Conservation (phyloP, 345 rosid species). For the Brassica carinata region DNA sequence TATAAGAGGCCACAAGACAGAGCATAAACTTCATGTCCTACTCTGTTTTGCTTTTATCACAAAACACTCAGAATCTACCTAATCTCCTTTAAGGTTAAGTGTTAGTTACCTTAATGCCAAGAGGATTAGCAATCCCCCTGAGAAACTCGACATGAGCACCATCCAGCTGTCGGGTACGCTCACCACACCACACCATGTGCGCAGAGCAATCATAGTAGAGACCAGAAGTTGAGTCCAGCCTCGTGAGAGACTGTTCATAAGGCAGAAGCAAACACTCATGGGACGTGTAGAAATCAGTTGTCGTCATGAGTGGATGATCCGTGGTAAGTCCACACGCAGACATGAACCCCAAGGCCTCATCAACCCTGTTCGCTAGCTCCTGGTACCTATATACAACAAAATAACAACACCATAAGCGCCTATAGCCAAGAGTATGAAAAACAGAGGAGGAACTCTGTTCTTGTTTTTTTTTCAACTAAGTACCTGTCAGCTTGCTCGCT, state of each 20-base stretch:
- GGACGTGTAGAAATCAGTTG: constrained; percentile 71
- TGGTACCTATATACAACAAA: constrained; percentile 46
- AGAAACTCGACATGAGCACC: constrained; percentile 67
- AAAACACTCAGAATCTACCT: neutral
- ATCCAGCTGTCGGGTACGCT: constrained; percentile 64
- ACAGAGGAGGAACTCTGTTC: neutral
- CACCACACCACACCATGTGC: constrained; percentile 71
- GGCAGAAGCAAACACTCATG: constrained; percentile 69
- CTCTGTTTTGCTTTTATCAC: neutral
- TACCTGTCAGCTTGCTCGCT: constrained; percentile 67
- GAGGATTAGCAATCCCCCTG: constrained; percentile 63
- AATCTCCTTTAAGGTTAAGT: neutral
- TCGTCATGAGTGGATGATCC: constrained; percentile 61
- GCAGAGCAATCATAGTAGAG: constrained; percentile 35
- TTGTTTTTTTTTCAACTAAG: neutral
- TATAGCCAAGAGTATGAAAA: constrained; percentile 1
- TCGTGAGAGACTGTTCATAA: constrained; percentile 61
- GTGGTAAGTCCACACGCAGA: constrained; percentile 60
- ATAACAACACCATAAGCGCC: neutral
- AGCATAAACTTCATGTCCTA: constrained; percentile 1
- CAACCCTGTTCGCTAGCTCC: constrained; percentile 57
- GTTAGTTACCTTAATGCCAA: constrained; percentile 55
- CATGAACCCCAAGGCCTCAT: constrained; percentile 73
- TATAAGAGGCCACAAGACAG: neutral
- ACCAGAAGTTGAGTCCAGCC: constrained; percentile 63